Percentiles rank a stretch among this genome's conserved stretches.
Evolutionary conservation across 2,329 filamentous ascomycete genomes (phyloP).

Genomic region (Cryphonectria nitschkei): DNA sequence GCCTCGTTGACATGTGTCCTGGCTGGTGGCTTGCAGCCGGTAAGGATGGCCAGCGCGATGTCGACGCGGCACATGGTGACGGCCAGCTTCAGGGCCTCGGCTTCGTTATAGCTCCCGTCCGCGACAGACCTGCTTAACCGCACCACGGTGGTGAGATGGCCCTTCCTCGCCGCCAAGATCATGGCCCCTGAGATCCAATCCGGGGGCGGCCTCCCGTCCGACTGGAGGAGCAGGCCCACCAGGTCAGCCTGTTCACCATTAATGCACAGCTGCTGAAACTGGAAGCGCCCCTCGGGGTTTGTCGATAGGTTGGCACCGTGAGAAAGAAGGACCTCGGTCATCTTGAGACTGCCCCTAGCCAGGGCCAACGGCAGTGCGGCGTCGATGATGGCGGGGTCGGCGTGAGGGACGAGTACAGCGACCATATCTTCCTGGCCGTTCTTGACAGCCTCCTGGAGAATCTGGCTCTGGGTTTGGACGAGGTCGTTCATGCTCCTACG

Average conservation of each 20-base stretch:
- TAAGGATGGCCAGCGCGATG: slow-evolving; percentile 58
- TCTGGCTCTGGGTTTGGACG: slow-evolving; percentile 55
- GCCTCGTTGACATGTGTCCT: slow-evolving; percentile 53
- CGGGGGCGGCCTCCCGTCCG: slow-evolving; percentile 50
- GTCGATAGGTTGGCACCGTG: slow-evolving; percentile 55
- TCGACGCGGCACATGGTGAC: slow-evolving; percentile 54
- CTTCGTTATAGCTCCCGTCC: slow-evolving; percentile 56
- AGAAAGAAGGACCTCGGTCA: slow-evolving; percentile 52
- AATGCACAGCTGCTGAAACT: slow-evolving; percentile 56
- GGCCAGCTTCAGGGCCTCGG: slow-evolving; percentile 56
- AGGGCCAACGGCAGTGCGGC: slow-evolving; percentile 54
- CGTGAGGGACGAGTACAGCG: slow-evolving; percentile 56
- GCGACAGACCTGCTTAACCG: slow-evolving; percentile 56
- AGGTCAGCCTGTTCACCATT: slow-evolving; percentile 50
- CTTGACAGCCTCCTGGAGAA: slow-evolving; percentile 56
- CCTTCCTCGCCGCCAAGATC: slow-evolving; percentile 54
- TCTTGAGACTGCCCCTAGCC: slow-evolving; percentile 44
- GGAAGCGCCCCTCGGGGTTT: slow-evolving; percentile 54
- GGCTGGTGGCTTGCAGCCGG: slow-evolving; percentile 56
- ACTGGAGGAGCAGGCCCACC: slow-evolving; percentile 52
- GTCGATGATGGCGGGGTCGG: slow-evolving; percentile 55
- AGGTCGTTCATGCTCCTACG: slow-evolving; percentile 54
- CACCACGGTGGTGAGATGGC: slow-evolving; percentile 54
- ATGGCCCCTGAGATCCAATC: slow-evolving; percentile 53
- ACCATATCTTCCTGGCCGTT: slow-evolving; percentile 57